A percentile compares a stretch with the other conserved stretches of the same genome.
Evolutionary conservation across 805 yeast species (phyloP).

Genomic region (Priceomyces haplophilus): DNA sequence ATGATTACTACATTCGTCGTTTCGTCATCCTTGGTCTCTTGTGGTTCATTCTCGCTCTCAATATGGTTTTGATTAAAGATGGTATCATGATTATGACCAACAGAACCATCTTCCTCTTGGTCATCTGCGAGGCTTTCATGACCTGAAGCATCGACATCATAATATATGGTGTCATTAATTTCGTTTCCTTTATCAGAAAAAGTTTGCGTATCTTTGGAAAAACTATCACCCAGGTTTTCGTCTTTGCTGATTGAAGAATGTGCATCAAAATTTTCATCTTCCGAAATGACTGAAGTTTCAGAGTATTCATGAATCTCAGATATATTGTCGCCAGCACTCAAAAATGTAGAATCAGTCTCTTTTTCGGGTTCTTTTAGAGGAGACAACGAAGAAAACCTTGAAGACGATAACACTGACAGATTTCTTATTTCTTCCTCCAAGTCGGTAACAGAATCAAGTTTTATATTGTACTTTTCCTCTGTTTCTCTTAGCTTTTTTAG

Average conservation of each 20-base stretch:
- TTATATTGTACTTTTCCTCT: slow-evolving; percentile 23
- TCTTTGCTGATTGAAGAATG: too few species aligned
- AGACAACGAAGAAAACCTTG: neutral
- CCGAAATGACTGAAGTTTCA: neutral
- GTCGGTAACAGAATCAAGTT: slow-evolving; percentile 18
- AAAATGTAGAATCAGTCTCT: neutral
- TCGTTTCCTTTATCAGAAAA: too few species aligned
- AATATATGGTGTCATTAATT: too few species aligned
- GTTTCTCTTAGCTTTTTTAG: slow-evolving; percentile 20
- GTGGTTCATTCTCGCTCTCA: neutral
- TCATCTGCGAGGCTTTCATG: too few species aligned
- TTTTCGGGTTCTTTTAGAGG: neutral
- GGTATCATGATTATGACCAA: too few species aligned
- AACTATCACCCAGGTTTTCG: too few species aligned
- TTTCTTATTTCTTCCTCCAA: slow-evolving; percentile 16
- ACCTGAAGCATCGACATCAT: too few species aligned
- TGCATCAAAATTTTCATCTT: too few species aligned
- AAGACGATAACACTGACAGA: slow-evolving; percentile 8
- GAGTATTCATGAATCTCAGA: neutral
- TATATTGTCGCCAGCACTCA: neutral
- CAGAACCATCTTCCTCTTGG: too few species aligned
- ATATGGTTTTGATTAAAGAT: neutral
- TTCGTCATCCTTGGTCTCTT: too few species aligned
- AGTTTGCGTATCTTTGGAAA: too few species aligned
- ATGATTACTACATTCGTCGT: too few species aligned